phyloP scores from a whole-genome alignment of 148 eudicot genomes.

The Dianthus caryophyllus region DNA sequence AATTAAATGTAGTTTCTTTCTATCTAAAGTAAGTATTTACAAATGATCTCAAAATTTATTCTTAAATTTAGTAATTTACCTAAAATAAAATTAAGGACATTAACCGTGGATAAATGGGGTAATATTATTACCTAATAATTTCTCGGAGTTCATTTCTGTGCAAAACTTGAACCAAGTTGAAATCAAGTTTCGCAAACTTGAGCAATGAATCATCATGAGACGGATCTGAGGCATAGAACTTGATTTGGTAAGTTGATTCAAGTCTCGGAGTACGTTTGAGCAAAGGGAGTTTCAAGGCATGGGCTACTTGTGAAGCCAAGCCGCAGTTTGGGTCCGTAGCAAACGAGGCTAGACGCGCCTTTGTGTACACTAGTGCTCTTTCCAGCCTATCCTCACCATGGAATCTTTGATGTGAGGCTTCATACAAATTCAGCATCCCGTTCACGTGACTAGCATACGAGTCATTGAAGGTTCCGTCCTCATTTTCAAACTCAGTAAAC shows the following conservation, averaged over 20 bases:
- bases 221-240: constrained; percentile 28
- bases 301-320: constrained; percentile 13
- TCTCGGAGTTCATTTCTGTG: constrained; percentile 34
- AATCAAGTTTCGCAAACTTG: constrained; percentile 39
- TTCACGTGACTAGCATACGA: constrained; percentile 1
- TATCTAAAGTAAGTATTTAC: no score
- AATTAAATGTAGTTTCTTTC: no score
- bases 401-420: constrained; percentile 19
- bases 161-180: constrained; percentile 32
- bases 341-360: constrained; percentile 3
- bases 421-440: constrained; percentile 25
- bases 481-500: constrained; percentile 17
- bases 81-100: no score
- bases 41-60: no score
- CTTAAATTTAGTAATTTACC: no score
- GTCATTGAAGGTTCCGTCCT: constrained; percentile 17
- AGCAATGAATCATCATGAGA: constrained; percentile 21
- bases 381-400: constrained; percentile 23
- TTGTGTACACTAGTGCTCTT: constrained; percentile 17
- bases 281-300: constrained; percentile 30
- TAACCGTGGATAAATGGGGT: no score
- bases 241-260: constrained; percentile 30
- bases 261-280: constrained; percentile 31
- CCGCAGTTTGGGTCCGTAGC: neutral
- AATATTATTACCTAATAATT: constrained; percentile 27